Evolutionary conservation across 352 stramenopile species (phyloP), one percentile per base, ranked within the genome.

Genomic region (Pythium aquatile): DNA sequence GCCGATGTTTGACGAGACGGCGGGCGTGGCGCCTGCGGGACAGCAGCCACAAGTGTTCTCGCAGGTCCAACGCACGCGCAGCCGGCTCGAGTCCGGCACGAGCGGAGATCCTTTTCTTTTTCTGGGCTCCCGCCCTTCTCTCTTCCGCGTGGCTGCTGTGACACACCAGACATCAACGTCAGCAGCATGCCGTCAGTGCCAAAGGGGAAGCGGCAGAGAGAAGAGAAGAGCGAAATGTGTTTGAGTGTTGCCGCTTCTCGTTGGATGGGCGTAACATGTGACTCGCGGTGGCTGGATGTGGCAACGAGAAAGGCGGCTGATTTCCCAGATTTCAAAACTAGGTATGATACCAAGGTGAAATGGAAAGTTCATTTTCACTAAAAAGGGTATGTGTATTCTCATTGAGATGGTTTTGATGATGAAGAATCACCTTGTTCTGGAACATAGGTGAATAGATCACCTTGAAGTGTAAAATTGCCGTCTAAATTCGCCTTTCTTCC

Each of bases 111-210:
- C 44, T 51, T 51, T 51, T 51, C 44, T 51, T 51, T 51, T 51
- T 51, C 44, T 51, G 44, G 44, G 44, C 35, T 29, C 16, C 44
- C n/a, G n/a, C 44, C 7, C 6, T 51, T 51, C n/a, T 51, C 44
- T 51, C 44, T 51, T 51, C 44, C 44, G 44, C 29, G 44, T 29
- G 44, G n/a, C 44, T 29, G 9, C 44, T 51, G 44, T 51, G 44
- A 51, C 44, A 51, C 44, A 47, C 39, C 44, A 51, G 20, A 51
- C 44, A 51, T 51, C 44, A 51, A 51, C 44, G 29, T 51, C 44
- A 51, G 44, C 44, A 51, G 44, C 44, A 1, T 29, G 44, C 6
- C 44, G 44, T 51, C 44, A 20, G 44, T 51, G n/a, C 35, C 8
- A 11, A 42, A 13, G 7, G 39, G 7, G 14, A 5, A 4, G 44